Evolutionary conservation across 306 rosid genomes (phyloP), one percentile per base, ranked within the genome.

Genomic region (Prunus mume): DNA sequence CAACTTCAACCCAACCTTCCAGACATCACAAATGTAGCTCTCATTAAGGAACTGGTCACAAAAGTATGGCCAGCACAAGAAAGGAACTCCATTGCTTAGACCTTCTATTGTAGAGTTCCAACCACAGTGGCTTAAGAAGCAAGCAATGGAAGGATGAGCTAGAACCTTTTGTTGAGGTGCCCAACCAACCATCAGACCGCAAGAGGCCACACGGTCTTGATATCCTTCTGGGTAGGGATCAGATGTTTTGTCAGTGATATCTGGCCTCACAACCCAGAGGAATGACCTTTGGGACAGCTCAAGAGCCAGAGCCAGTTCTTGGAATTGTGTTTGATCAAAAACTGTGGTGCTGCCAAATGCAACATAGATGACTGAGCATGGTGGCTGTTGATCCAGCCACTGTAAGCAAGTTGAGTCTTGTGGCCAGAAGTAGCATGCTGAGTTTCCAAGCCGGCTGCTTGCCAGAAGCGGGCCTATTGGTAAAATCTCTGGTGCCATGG

Each of bases 1-100:
- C 3, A 79, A 62, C 27, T 62, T 74, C 30, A 76, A 1, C 10
- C 84, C 84, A 0, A 68, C 79, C 24, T 72, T 79, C 81, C 84
- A 83, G 2, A 51, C 38, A 62, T 83, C 78, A 27, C 41, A 61
- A 27, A 25, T 61, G 66, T 61, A 61, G 66, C n/a, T 61, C 38
- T 61, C 41, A 15, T 61, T 61, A 14, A 30, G 17, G 41, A 61
- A 61, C 66, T 61, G 66, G n/a, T 61, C 41, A 2, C 11, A 41
- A 61, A 14, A 61, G 66, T 61, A 25, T 6, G n/a, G 66, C 66
- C 66, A 61, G 66, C 66, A 61, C 41, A 61, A 13, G 66, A 27
- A 61, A 61, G 66, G 66, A 61, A 61, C 1, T 19, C 41, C 41
- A 61, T 61, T 27, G 66, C 66, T 61, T 58, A 58, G 8, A 27